phyloP scores from a whole-genome alignment of 805 yeast species.

The Metschnikowia koreensis region DNA sequence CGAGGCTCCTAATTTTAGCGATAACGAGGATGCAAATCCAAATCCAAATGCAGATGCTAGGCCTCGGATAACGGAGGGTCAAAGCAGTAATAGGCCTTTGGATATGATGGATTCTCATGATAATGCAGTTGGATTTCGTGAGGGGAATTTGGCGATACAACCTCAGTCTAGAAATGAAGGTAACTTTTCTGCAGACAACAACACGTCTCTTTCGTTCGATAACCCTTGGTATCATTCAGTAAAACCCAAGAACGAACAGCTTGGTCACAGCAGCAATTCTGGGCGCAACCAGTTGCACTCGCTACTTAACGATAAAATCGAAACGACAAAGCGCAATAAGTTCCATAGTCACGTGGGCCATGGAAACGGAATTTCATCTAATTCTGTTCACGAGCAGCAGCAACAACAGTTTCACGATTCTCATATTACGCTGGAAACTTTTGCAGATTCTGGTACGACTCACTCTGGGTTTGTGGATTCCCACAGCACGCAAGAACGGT shows the following conservation, averaged over 20 bases:
- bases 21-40: conserved; percentile 10
- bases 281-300: conserved; percentile 10
- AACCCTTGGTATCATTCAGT: neutral
- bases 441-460: neutral
- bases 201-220: neutral
- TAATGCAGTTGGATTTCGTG: neutral
- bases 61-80: neutral
- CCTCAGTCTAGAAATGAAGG: too few relatives aligned
- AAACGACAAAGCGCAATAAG: conserved; percentile 12
- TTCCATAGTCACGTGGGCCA: conserved; percentile 5
- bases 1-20: conserved; percentile 20
- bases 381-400: neutral
- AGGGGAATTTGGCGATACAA: neutral
- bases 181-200: too few relatives aligned
- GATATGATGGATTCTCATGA: neutral
- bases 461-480: neutral
- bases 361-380: neutral
- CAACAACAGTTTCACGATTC: neutral
- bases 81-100: neutral
- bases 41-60: too few relatives aligned
- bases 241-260: neutral
- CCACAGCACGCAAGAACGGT: neutral
- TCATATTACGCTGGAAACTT: neutral
- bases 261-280: neutral
- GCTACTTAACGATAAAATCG: conserved; percentile 14